Evolutionary conservation across 1,284 basidiomycete genomes (phyloP), one percentile per base, ranked within the genome.

Genomic region (Rugiboletus extremiorientalis): DNA sequence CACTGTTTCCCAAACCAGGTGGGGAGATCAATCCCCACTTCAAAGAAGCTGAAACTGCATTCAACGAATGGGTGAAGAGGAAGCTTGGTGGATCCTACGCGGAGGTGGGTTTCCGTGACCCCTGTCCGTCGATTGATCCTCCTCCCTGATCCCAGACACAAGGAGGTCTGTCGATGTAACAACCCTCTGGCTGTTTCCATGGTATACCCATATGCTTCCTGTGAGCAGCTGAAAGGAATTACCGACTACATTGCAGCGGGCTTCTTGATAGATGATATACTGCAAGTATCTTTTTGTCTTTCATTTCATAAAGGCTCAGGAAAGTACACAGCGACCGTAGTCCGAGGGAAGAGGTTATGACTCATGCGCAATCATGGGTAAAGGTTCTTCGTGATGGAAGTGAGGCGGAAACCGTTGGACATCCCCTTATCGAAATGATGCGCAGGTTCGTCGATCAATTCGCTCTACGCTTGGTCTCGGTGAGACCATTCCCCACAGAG

Each of bases 1-100:
- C 31, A 10, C 23, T 65, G 5, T 52, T 65, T 37, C 60, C 65
- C 20, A 49, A 66, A 68, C 37, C 63, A 20, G 58, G 65, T 4
- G 61, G 56, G 15, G 44, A 51, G 15, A 63, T 67, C 47, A 68
- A 56, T 36, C 58, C 62, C 10, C 31, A 52, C 40, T 64, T 66
- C 42, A 50, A 52, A 27, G 63, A 59, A n/a, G 49, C 60, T 16
- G 44, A 65, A 18, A 33, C 38, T 5, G 47, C 49, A 34, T 66
- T 62, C 34, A 52, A 56, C 23, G 16, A 53, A 48, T 65, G 65
- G 60, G 65, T 60, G n/a, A 42, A 40, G 10, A n/a, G 50, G 20
- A 64, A 53, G 16, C 31, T 65, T 9, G 52, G 59, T 27, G 43
- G 57, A 27, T 46, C 50, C 27, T 57, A 50, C 30, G 40, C 63